Base-by-base conservation (phyloP, 495 filamentous ascomycete species). In the Hypoxylon trugodes region DNA sequence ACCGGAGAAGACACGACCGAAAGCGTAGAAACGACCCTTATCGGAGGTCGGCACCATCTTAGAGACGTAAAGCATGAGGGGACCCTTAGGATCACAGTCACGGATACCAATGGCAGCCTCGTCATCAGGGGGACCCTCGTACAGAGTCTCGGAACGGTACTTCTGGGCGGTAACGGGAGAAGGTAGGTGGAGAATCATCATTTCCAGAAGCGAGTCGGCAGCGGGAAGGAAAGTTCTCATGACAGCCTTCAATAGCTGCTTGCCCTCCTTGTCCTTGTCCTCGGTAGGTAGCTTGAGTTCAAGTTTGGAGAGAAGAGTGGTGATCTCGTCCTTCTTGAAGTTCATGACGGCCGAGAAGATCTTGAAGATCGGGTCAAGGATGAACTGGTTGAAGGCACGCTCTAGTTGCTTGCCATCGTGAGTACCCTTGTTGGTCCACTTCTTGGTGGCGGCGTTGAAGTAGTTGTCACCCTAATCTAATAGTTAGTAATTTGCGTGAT, bases 1-100 rank as follows among this genome's bases (percentile, higher is more conserved):
- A 87, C 95, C 95, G 65, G 96, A 80, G 87, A 98, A 99, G 80
- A 99, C 95, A 93, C 95, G 96, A 81, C 95, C 95, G 84, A 99
- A 99, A 79, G 95, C 95, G 84, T 96, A 99, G 92, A 99, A 99
- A 83, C 95, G 94, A 81, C 95, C 96, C 88, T 97, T 98, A 76
- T 99, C 95, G 74, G 93, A 94, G 63, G 95, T 98, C 72, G 95
- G 95, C 69, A 99, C 96, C 95, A 99, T 99, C 90, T 99, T 99
- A 75, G 95, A 99, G 80, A 99, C 93, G 87, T 99, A 99, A 64
- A 98, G 85, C 95, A 99, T 99, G 77, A 99, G 95, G 71, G 93
- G 91, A 73, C 86, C 95, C 84, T 95, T 96, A 80, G 93, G 84
- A 78, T 98, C 90, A 83, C 95, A 98, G 85, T 97, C 93, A 47